Evolutionary conservation across 2,329 filamentous ascomycete species (phyloP), one percentile per base, ranked within the genome.

Genomic region (Colletotrichum siamense): DNA sequence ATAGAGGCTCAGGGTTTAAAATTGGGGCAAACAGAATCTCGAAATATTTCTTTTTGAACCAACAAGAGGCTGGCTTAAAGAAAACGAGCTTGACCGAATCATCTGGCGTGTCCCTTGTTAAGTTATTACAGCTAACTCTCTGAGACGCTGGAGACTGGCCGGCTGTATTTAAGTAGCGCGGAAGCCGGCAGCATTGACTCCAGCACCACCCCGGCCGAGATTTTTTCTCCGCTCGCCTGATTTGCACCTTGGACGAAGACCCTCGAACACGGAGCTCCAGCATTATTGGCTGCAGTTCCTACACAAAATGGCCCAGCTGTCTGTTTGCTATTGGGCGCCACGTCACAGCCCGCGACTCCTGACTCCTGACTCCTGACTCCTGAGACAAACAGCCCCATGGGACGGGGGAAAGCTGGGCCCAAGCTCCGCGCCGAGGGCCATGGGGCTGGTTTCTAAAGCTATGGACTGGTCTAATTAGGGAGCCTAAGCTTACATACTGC

Each of bases 311-410:
- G 55, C 52, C 69, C 52, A 55, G 36, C 34, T 67, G 24, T 32
- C 44, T 24, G 69, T 52, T 52, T 52, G n/a, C 44, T 24, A 52
- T 52, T 52, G n/a, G 44, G 44, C 73, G 69, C 36, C 64, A 64
- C 55, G 32, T 62, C 32, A 64, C 69, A 71, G 55, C 34, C 15
- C 34, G 34, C 34, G 34, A 36, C 64, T 76, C 22, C 64, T 69
- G 73, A 75, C 73, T 18, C 22, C 64, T 69, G 73, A 75, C 73
- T 18, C 36, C 36, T 18, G 36, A 52, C 44, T 52, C 44, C 44
- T 52, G 44, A 52, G 59, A 15, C 18, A 26, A n/a, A 57, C 44
- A 39, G 28, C 30, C 44, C 44, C 44, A 32, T 15, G 34, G n/a
- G 22, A 34, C 16, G 22, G n/a, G 16, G 44, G 16, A 24, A 70